These are phyloP conservation scores for Mercurialis annua DNA, from an alignment of 345 rosid species.

Conservation along the genomic window DNA sequence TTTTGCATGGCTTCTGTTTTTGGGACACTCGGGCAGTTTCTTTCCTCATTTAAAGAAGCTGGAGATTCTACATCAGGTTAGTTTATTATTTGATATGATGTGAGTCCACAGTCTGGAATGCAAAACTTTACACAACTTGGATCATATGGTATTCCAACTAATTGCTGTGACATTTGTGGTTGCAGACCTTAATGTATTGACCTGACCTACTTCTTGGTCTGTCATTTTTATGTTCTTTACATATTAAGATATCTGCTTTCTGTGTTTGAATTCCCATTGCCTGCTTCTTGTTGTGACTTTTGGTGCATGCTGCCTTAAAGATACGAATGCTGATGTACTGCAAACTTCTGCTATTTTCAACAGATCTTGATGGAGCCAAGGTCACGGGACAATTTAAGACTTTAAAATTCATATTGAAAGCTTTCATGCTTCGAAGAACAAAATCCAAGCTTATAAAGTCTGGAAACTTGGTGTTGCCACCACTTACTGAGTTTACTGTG, in stretches of 20 bases:
- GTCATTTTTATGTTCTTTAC: not conserved
- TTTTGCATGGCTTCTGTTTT: conserved; percentile 87
- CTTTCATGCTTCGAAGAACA: conserved; percentile 87
- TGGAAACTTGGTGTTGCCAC: conserved; percentile 70
- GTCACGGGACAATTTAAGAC: conserved; percentile 44
- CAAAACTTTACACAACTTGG: not conserved
- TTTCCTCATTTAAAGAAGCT: conserved; percentile 61
- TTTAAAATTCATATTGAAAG: conserved; percentile 56
- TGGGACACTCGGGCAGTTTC: conserved; percentile 73
- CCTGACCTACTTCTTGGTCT: not conserved
- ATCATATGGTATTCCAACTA: not conserved
- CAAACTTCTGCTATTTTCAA: conserved; percentile 14
- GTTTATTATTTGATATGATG: conserved; percentile 1
- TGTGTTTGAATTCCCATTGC: not conserved
- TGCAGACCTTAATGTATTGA: not conserved
- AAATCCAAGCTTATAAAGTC: conserved; percentile 62
- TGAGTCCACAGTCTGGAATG: not conserved
- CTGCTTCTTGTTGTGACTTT: not conserved
- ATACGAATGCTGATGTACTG: not conserved
- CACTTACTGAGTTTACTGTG: conserved; percentile 86
- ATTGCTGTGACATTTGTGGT: not conserved
- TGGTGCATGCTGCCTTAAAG: not conserved
- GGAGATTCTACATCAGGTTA: conserved; percentile 57
- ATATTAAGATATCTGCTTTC: not conserved
- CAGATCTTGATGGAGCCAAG: conserved; percentile 40